Percentiles rank a stretch among this genome's conserved stretches.
These are phyloP conservation scores for Wallacemonas sp. DNA, from an alignment of 208 protist genomes.

Conservation along the genomic window DNA sequence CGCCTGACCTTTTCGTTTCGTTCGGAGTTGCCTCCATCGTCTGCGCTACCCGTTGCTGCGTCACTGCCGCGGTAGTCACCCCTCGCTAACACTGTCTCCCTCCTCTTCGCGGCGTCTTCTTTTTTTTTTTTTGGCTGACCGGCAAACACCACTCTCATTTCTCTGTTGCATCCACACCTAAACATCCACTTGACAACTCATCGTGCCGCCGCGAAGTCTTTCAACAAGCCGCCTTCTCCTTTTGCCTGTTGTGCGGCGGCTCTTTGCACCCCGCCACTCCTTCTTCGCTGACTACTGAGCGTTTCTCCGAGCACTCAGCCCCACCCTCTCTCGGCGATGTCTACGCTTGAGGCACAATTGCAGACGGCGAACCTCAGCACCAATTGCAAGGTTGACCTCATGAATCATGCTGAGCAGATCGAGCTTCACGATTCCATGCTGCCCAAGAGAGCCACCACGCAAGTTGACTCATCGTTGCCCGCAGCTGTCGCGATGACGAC, in stretches of 20 bases:
- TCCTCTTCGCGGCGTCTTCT: not conserved
- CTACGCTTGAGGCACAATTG: slow-evolving; percentile 61
- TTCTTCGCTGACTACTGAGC: not conserved
- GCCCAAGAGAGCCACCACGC: slow-evolving; percentile 50
- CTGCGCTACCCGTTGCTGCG: no score
- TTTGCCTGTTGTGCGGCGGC: no score
- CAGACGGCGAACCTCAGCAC: slow-evolving; percentile 55
- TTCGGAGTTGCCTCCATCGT: no score
- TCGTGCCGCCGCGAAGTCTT: no score
- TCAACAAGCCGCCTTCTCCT: no score
- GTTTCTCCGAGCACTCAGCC: not conserved
- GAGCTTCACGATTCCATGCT: slow-evolving; percentile 49
- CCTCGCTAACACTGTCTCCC: not conserved
- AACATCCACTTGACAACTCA: no score
- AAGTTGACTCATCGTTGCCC: slow-evolving; percentile 42
- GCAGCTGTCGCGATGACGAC: slow-evolving; percentile 39
- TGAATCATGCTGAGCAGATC: slow-evolving; percentile 61
- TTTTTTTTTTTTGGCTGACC: no score
- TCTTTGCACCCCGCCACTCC: no score
- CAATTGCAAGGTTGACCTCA: slow-evolving; percentile 68
- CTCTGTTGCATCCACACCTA: no score
- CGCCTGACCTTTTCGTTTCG: no score
- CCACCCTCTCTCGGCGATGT: slow-evolving; percentile 23
- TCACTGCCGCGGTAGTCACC: no score
- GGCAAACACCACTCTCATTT: no score